A percentile compares a stretch with the other conserved stretches of the same genome.
Conservation (phyloP, 2,329 filamentous ascomycete genomes). For the Trichocomaceae sp. region DNA sequence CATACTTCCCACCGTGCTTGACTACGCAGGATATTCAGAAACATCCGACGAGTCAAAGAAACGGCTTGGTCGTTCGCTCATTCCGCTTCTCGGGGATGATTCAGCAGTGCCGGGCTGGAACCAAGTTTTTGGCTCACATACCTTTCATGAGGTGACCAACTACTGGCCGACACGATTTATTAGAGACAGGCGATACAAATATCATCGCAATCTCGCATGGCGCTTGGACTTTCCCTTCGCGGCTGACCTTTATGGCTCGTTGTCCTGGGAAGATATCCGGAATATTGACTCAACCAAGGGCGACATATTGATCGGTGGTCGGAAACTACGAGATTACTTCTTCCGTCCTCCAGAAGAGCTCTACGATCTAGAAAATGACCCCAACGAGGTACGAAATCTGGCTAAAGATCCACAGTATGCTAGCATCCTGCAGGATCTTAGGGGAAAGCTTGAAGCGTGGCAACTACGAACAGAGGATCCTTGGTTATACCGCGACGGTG, state of each 20-base stretch:
- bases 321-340: constrained; percentile 40
- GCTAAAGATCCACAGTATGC: constrained; percentile 28
- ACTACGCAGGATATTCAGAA: constrained; percentile 33
- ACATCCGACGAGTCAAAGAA: constrained; percentile 23
- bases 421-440: constrained; percentile 28
- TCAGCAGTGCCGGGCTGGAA: background rate
- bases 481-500: constrained; percentile 28
- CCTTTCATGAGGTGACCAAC: constrained; percentile 47
- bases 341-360: constrained; percentile 42
- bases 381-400: constrained; percentile 43
- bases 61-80: constrained; percentile 22
- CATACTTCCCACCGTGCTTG: constrained; percentile 42
- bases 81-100: constrained; percentile 1
- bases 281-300: constrained; percentile 22
- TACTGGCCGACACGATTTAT: constrained; percentile 48
- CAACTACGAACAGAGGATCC: constrained; percentile 30
- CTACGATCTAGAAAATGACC: constrained; percentile 43
- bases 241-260: constrained; percentile 40
- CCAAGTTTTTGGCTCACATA: constrained; percentile 46
- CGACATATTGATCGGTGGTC: constrained; percentile 34
- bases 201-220: constrained; percentile 48
- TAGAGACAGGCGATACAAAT: constrained; percentile 40
- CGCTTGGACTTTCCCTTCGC: constrained; percentile 46
- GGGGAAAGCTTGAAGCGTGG: constrained; percentile 28
- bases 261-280: constrained; percentile 43